Percentiles rank a stretch among this genome's conserved stretches.
Conservation (phyloP, 176 grass and related monocot genomes). For the Aegilops sharonensis region DNA sequence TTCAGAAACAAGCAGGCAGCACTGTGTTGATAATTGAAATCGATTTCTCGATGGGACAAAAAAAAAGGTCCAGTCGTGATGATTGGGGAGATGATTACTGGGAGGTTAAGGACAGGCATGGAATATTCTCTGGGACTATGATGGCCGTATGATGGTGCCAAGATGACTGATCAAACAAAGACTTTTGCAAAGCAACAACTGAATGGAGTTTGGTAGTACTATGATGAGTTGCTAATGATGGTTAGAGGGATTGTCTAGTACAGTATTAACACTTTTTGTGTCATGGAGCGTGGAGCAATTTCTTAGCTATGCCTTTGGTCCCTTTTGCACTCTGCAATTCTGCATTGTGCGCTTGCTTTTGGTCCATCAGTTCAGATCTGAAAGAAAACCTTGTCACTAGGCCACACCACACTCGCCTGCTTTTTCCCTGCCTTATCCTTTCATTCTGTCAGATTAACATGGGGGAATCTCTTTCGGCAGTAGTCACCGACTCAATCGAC, state of each 20-base stretch:
- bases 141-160: neutral
- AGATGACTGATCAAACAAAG: neutral
- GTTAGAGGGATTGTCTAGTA: too few species aligned
- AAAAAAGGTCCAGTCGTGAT: neutral
- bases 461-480: neutral
- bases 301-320: neutral
- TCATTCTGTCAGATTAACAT: neutral
- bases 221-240: too few species aligned
- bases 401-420: too few species aligned
- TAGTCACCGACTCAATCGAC: neutral
- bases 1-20: neutral
- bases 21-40: neutral
- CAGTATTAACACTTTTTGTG: too few species aligned
- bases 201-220: too few species aligned
- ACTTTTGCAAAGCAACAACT: neutral
- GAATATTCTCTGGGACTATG: slow-evolving; percentile 36
- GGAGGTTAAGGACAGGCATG: neutral
- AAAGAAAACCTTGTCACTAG: too few species aligned
- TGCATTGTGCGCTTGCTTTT: too few species aligned
- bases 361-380: too few species aligned
- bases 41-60: neutral
- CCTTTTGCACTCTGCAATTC: slow-evolving; percentile 26
- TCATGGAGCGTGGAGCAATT: neutral
- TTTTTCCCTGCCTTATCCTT: too few species aligned
- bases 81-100: neutral